A percentile compares a stretch with the other conserved stretches of the same genome.
Conservation (phyloP, 2,329 filamentous ascomycete species). For the Drechslerella dactyloides region DNA sequence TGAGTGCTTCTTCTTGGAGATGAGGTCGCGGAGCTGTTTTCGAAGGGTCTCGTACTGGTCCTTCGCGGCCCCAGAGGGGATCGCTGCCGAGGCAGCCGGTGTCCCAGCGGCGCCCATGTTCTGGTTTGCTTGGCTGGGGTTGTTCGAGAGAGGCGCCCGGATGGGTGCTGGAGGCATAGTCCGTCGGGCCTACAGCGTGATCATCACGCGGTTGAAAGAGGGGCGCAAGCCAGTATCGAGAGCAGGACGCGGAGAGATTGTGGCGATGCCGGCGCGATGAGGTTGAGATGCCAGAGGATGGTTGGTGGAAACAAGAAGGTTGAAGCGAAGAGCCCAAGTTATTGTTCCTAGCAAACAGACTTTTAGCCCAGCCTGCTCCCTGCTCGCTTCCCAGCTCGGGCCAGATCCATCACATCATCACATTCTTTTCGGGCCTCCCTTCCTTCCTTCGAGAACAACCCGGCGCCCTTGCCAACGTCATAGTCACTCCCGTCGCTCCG, state of each 20-base stretch:
- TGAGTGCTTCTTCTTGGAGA: constrained; percentile 55
- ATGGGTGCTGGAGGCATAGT: constrained; percentile 35
- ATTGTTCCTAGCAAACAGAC: constrained; percentile 11
- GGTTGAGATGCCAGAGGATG: constrained; percentile 6
- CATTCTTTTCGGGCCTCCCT: constrained; percentile 37
- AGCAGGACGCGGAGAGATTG: constrained; percentile 6
- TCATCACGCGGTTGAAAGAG: constrained; percentile 7
- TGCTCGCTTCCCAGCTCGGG: constrained; percentile 10
- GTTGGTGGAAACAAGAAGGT: constrained; percentile 24
- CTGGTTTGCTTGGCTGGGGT: constrained; percentile 30
- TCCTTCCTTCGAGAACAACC: neutral
- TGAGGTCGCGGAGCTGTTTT: constrained; percentile 55
- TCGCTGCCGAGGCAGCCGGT: constrained; percentile 30
- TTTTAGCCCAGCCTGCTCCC: constrained; percentile 1
- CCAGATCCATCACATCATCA: constrained; percentile 17
- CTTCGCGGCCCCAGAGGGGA: constrained; percentile 36
- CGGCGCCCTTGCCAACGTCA: constrained; percentile 11
- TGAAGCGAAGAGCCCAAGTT: constrained; percentile 16
- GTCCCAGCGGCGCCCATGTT: constrained; percentile 44
- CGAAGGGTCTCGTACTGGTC: constrained; percentile 55
- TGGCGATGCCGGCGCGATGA: constrained; percentile 32
- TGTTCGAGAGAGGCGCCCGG: constrained; percentile 34
- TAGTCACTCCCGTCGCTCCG: constrained; percentile 12
- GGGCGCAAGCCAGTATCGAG: neutral
- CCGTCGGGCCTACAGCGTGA: neutral